Base-by-base conservation (phyloP, 2,329 filamentous ascomycete species). In the Lasiodiplodia hormozganensis region DNA sequence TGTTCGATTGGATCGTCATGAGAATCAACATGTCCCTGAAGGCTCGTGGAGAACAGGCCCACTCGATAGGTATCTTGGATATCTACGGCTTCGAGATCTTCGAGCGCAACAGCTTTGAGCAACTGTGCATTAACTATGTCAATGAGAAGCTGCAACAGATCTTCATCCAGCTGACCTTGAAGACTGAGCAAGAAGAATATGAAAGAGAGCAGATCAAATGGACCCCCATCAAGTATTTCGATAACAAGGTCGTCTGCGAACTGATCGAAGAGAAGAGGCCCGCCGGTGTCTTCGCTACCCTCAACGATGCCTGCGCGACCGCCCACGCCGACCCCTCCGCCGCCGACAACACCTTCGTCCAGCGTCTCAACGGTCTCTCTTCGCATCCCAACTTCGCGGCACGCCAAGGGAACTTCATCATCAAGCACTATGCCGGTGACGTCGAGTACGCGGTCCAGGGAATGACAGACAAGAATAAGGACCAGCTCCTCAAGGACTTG, bases 11-110 rank as follows among this genome's bases (percentile, higher is more conserved):
- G 96, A 98, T 99, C 72, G 94, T 98, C 23, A 88, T 91, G 74
- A 91, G 96, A 73, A 90, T 98, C 73, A 98, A 98, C 81, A 88
- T 90, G 72, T 97, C 95, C 4, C 82, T 98, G 70, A 90, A 92
- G 78, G 92, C 95, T 23, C 88, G 90, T 71, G 91, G 92, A 60
- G 82, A 88, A 0, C 87, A 94, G 3, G 84, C 88, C 52, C 96
- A 97, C 79, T 92, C 92, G 2, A 96, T 99, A 73, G 96, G 96
- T 77, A 98, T 99, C 77, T 86, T 99, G 73, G 96, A 99, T 85
- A 99, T 99, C 73, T 99, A 99, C 79, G 96, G 96, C 2, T 99
- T 99, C 76, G 96, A 99, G 78, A 99, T 99, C 73, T 99, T 99
- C 74, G 94, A 99, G 74, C 88, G 93, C 75, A 99, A 99, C 83